Conservation (phyloP, 2,329 filamentous ascomycete species). For the Pseudocercospora vitis region DNA sequence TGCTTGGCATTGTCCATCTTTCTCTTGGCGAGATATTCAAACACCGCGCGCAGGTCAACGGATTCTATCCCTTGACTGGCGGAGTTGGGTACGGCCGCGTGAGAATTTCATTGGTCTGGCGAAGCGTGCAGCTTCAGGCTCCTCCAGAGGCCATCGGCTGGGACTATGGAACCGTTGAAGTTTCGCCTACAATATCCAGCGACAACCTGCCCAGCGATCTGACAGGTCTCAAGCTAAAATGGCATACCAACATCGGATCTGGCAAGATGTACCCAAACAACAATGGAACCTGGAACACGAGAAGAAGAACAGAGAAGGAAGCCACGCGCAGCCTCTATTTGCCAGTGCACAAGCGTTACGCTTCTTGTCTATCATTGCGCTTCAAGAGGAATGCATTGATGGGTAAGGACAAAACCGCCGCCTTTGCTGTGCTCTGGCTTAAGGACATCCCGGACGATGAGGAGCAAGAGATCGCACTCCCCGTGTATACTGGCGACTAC, state of each 20-base stretch:
- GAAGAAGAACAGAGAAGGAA: conserved; percentile 21
- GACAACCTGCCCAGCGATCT: conserved; percentile 54
- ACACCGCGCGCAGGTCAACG: conserved; percentile 63
- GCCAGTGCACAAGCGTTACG: conserved; percentile 63
- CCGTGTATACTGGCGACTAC: conserved; percentile 67
- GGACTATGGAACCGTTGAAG: conserved; percentile 69
- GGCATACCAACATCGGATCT: conserved; percentile 58
- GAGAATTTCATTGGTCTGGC: conserved; percentile 70
- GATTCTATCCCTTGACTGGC: conserved; percentile 66
- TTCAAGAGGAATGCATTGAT: conserved; percentile 55
- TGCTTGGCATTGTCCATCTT: conserved; percentile 70
- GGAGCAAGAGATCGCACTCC: conserved; percentile 57
- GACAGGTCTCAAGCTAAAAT: conserved; percentile 53
- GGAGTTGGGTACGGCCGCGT: conserved; percentile 71
- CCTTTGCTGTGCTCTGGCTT: conserved; percentile 67
- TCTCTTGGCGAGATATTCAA: conserved; percentile 63
- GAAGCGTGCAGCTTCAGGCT: conserved; percentile 64
- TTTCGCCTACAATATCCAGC: conserved; percentile 55
- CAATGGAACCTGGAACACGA: background rate
- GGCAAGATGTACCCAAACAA: conserved; percentile 57
- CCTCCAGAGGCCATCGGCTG: conserved; percentile 63
- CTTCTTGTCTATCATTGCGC: conserved; percentile 56
- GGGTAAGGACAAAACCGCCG: conserved; percentile 56
- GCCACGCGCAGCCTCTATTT: conserved; percentile 53
- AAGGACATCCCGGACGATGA: conserved; percentile 69